Percentiles rank a stretch among this genome's conserved stretches.
Evolutionary conservation across 2,329 filamentous ascomycete species (phyloP).

Genomic region (Fusarium nygamai): DNA sequence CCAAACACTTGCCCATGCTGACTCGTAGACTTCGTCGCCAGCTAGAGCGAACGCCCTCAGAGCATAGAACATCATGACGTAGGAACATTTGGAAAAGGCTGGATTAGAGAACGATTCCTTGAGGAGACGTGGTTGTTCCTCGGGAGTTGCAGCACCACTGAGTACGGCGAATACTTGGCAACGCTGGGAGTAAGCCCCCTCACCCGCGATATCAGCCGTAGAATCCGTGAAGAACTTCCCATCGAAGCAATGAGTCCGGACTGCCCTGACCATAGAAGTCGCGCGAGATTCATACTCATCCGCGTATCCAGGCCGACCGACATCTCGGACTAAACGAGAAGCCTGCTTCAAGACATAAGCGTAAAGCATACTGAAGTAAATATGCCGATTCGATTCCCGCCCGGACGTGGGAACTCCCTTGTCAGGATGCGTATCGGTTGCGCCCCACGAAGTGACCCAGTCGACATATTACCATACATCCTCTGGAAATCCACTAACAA

Average conservation of each 20-base stretch:
- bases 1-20: not conserved
- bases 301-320: not conserved
- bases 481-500: not conserved
- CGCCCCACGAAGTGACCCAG: not conserved
- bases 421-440: not conserved
- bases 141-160: not conserved
- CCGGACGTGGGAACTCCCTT: not conserved
- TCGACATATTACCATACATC: not conserved
- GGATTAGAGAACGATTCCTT: not conserved
- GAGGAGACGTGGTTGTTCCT: accelerated
- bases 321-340: not conserved
- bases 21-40: not conserved
- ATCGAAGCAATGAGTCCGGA: not conserved
- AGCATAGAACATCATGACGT: not conserved
- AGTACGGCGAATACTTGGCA: not conserved
- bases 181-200: not conserved
- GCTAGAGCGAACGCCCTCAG: not conserved
- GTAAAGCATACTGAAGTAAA: not conserved
- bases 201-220: not conserved
- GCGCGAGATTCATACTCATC: not conserved
- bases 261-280: not conserved
- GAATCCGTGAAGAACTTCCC: not conserved
- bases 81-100: not conserved
- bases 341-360: not conserved
- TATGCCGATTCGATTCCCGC: not conserved